Base-by-base conservation (phyloP, 441 rosid genomes). In the Omphalea diandra region DNA sequence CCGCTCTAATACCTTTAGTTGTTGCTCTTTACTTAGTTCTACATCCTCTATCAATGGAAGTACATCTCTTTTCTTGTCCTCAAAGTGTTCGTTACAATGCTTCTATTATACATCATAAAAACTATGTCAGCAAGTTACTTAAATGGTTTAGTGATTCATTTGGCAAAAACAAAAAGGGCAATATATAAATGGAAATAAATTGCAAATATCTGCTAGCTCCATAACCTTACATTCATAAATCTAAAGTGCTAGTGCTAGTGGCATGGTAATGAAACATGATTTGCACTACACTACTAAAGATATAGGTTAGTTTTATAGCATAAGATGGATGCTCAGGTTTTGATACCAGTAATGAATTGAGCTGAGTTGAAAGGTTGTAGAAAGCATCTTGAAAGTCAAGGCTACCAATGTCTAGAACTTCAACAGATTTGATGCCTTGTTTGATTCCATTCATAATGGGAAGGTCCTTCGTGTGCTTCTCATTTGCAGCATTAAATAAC, bases 371-470 rank as follows among this genome's bases (percentile, higher is more conserved):
- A 50, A 89, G 87, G 77, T 61, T 80, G 59, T 14, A 60, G n/a
- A 89, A 83, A 54, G 82, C 87, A 67, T 87, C 92, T n/a, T 81
- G 78, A 77, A 76, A 85, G n/a, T 53, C 68, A 50, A 71, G 74
- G 71, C 72, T 72, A 1, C 80, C 86, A 38, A 79, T 72, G 14
- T 85, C 83, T 65, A 89, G 65, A 7, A 86, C 91, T 32, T 73
- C 86, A 73, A 85, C 74, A 2, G 93, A 82, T 73, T 89, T 89
- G 66, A 89, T 87, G 69, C 77, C 86, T 74, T 89, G 90, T 80
- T 80, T 87, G 71, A 89, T 89, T 47, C 95, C 95, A 75, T 89
- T 89, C 89, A 89, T 87, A 73, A 73, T 68, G 7, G 95, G 95
- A 2, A 89, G 83, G 69, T 82, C 84, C 85, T 86, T 87, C 38